Conservation (phyloP, 2,329 filamentous ascomycete species). For the Colletotrichum sp. region DNA sequence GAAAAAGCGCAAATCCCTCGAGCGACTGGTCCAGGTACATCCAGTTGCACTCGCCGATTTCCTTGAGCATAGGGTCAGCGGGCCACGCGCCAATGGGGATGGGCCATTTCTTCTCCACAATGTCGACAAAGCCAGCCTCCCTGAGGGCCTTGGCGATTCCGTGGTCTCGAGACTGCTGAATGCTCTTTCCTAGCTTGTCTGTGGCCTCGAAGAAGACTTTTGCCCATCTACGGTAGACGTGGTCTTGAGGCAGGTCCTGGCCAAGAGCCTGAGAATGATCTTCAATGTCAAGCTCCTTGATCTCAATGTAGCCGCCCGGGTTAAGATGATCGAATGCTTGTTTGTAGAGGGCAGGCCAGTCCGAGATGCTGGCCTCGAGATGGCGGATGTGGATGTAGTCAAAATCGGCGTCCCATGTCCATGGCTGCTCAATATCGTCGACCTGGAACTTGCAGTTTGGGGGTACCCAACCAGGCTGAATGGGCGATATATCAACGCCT, state of each 20-base stretch:
- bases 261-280: background rate
- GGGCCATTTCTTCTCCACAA: slow-evolving; percentile 18
- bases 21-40: slow-evolving; percentile 26
- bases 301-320: slow-evolving; percentile 56
- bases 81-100: slow-evolving; percentile 22
- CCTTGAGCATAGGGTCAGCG: background rate
- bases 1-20: slow-evolving; percentile 32
- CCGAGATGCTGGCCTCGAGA: slow-evolving; percentile 60
- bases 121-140: slow-evolving; percentile 27
- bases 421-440: slow-evolving; percentile 40
- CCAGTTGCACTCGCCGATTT: slow-evolving; percentile 23
- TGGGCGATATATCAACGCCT: slow-evolving; percentile 61
- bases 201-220: slow-evolving; percentile 30
- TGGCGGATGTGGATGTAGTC: slow-evolving; percentile 67
- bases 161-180: slow-evolving; percentile 26
- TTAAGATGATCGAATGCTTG: slow-evolving; percentile 57
- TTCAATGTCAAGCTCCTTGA: slow-evolving; percentile 30
- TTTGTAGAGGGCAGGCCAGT: slow-evolving; percentile 59
- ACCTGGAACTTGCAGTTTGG: slow-evolving; percentile 41
- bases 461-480: slow-evolving; percentile 58
- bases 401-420: slow-evolving; percentile 52
- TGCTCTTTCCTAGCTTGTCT: slow-evolving; percentile 33
- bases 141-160: slow-evolving; percentile 24
- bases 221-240: slow-evolving; percentile 26
- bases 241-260: background rate